These are phyloP conservation scores for Trematosphaeria pertusa DNA, from an alignment of 2,329 filamentous ascomycete genomes.

Conservation along the genomic window DNA sequence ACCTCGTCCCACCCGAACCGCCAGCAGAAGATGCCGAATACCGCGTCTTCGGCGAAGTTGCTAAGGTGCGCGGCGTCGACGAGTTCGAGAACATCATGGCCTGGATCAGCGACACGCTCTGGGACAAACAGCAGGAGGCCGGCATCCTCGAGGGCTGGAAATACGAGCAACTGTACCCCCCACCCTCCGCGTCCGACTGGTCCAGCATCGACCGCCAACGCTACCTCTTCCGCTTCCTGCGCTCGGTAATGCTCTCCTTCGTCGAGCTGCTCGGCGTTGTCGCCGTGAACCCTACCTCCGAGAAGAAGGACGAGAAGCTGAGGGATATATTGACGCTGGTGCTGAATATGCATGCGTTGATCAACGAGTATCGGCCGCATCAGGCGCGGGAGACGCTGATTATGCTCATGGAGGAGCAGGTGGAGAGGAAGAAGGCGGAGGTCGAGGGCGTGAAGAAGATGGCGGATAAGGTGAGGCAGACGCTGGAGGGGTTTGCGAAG, in stretches of 20 bases:
- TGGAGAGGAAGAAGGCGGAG: conserved; percentile 75
- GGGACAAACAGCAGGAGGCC: conserved; percentile 43
- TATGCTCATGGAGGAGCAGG: conserved; percentile 82
- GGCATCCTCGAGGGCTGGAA: conserved; percentile 73
- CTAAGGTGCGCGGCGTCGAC: conserved; percentile 47
- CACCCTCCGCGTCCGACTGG: conserved; percentile 47
- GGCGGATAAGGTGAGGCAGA: conserved; percentile 73
- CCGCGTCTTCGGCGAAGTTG: conserved; percentile 74
- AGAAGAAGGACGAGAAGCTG: conserved; percentile 73
- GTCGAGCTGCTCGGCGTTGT: conserved; percentile 81
- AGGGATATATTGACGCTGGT: conserved; percentile 81
- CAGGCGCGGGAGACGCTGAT: conserved; percentile 90
- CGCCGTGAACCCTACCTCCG: conserved; percentile 67
- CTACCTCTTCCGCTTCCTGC: conserved; percentile 78
- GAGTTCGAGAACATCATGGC: conserved; percentile 34
- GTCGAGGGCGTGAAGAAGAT: conserved; percentile 72
- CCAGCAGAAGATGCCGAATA: conserved; percentile 72
- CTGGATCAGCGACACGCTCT: conserved; percentile 35
- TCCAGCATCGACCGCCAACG: conserved; percentile 58
- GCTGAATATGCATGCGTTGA: conserved; percentile 88
- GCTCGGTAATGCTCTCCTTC: conserved; percentile 87
- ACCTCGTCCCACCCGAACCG: conserved; percentile 80
- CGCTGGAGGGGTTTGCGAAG: conserved; percentile 71
- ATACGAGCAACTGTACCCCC: conserved; percentile 73
- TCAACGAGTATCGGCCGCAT: conserved; percentile 94